These are phyloP conservation scores for Monilinia fructigena DNA, from an alignment of 2,329 filamentous ascomycete species.

Conservation along the genomic window DNA sequence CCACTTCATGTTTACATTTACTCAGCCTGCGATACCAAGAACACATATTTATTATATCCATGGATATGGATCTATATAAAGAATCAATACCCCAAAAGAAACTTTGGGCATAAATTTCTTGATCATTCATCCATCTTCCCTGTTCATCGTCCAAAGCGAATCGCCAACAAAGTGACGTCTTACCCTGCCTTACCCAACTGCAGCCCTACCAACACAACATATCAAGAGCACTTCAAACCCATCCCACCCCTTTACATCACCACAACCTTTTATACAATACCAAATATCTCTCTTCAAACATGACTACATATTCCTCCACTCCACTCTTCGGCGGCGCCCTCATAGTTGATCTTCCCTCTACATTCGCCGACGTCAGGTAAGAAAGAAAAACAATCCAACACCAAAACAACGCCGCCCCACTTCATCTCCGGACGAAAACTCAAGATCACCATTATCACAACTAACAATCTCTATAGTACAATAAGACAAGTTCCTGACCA, in stretches of 20 bases:
- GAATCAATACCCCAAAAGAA: neutral
- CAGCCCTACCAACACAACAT: slow-evolving; percentile 19
- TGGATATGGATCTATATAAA: too few species aligned
- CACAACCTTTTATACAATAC: neutral
- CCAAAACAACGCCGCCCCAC: slow-evolving; percentile 14
- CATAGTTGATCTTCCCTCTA: slow-evolving; percentile 63
- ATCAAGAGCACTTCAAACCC: slow-evolving; percentile 6
- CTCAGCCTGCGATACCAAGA: neutral
- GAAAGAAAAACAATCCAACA: slow-evolving; percentile 26
- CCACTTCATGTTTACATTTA: neutral
- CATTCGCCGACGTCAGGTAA: slow-evolving; percentile 72
- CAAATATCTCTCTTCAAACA: neutral
- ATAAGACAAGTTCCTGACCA: slow-evolving; percentile 78
- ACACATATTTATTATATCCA: too few species aligned
- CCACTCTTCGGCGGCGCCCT: slow-evolving; percentile 73
- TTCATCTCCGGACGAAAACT: slow-evolving; percentile 2
- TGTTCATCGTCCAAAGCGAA: slow-evolving; percentile 16
- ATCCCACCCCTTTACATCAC: neutral
- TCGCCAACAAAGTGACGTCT: slow-evolving; percentile 15
- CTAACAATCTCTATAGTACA: slow-evolving; percentile 49
- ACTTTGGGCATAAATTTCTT: slow-evolving; percentile 1
- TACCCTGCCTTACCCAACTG: slow-evolving; percentile 1
- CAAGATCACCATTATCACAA: slow-evolving; percentile 24
- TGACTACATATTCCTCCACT: slow-evolving; percentile 40
- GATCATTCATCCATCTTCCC: neutral